Base-by-base conservation (phyloP, 371 early-diverging fungal genomes). In the Rhizopus microsporus region DNA sequence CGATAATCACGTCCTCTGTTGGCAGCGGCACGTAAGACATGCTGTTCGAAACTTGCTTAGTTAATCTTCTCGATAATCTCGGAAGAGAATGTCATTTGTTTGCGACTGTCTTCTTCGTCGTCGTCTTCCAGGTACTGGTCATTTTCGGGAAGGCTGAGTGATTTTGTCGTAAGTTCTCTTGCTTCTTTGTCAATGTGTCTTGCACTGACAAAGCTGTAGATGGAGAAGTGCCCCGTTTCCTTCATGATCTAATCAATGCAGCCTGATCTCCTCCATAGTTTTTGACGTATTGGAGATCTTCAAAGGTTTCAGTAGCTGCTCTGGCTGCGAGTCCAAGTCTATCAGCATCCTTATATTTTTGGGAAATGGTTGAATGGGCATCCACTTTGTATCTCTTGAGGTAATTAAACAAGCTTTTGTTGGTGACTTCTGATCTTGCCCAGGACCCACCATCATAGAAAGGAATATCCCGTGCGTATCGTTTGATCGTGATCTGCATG, bases 361-460 rank as follows among this genome's bases (percentile, higher is more conserved):
- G 5, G 8, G 4, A 6, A 29, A 29, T 29, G 29, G 29, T 29
- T 46, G 15, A 29, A 23, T 46, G 15, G 29, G 47, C 47, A 29
- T 46, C 30, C 47, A 46, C 30, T 16, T 46, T 4, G 47, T 29
- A 46, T 30, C 30, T 10, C 16, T 30, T 46, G 29, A 46, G 47
- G 47, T 46, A 16, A 4, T 16, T 0, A 32, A 53, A 23, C 31
- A 40, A 53, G 3, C 15, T 43, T 23, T 53, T 40, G 30, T 53
- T 53, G 13, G 23, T 38, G 42, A 30, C 29, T 53, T 13, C 23
- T 5, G 54, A 4, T 42, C 23, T 42, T 29, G 42, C 40, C 54
- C 54, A 43, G 15, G 38, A 39, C n/a, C 54, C 44, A n/a, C 54
- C 54, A 40, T 53, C 54, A 40, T 53, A 53, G 13, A 5, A 3